phyloP scores from a whole-genome alignment of 106 monocot genomes.

The Acorus gramineus region DNA sequence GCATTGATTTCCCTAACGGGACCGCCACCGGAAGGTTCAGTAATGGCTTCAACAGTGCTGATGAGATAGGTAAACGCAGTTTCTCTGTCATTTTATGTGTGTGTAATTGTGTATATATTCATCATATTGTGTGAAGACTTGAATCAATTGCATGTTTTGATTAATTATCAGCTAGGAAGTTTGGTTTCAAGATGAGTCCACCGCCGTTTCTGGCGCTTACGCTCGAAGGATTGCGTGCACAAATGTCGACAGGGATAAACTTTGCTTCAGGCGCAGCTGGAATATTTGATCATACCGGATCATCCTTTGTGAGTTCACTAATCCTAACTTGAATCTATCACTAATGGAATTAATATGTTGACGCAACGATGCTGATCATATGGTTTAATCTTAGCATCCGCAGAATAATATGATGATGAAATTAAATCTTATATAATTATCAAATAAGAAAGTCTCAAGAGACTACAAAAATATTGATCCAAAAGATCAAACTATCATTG shows the following conservation, averaged over 20 bases:
- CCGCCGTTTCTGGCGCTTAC: slow-evolving; percentile 23
- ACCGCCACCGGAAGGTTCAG: slow-evolving; percentile 6
- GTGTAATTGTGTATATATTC: no score
- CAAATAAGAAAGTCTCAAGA: no score
- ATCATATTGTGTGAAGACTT: no score
- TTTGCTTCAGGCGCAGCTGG: slow-evolving; percentile 41
- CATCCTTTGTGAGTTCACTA: no score
- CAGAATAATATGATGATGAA: no score
- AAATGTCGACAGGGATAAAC: slow-evolving; percentile 24
- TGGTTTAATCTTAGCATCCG: no score
- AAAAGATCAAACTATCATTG: no score
- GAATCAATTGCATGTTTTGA: background rate
- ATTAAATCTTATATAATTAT: no score
- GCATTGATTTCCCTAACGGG: slow-evolving; percentile 4
- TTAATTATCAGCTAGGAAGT: slow-evolving; percentile 3
- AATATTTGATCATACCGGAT: slow-evolving; percentile 14
- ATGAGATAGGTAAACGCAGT: slow-evolving; percentile 15
- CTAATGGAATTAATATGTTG: no score
- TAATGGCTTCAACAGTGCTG: slow-evolving; percentile 15
- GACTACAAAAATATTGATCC: no score
- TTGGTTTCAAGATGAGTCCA: slow-evolving; percentile 25
- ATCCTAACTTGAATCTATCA: no score
- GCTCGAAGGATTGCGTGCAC: background rate
- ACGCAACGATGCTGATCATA: no score
- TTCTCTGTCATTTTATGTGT: background rate